Conservation (phyloP, 2,329 filamentous ascomycete species). For the Golovinomyces cichoracearum region DNA sequence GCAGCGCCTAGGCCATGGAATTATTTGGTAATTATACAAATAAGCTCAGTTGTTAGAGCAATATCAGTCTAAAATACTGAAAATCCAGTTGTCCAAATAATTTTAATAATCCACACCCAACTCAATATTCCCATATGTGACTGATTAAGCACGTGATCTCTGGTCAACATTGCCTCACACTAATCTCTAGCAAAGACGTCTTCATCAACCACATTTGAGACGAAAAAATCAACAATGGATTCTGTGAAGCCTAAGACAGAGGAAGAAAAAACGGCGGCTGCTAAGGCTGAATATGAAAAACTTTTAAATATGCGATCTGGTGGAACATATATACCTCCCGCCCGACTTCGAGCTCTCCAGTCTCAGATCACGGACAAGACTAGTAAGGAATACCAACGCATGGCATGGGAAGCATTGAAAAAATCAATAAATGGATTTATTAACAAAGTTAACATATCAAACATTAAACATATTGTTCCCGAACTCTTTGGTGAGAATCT, state of each 20-base stretch:
- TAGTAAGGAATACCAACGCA: slow-evolving; percentile 91
- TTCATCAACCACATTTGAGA: too few relatives aligned
- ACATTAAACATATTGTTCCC: slow-evolving; percentile 92
- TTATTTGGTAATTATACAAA: too few relatives aligned
- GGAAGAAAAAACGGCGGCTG: slow-evolving; percentile 64
- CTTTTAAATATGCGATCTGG: slow-evolving; percentile 79
- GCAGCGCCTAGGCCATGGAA: too few relatives aligned
- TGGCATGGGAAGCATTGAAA: slow-evolving; percentile 97
- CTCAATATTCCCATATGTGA: too few relatives aligned
- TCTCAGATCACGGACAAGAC: slow-evolving; percentile 91
- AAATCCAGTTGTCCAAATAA: too few relatives aligned
- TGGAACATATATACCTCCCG: slow-evolving; percentile 88
- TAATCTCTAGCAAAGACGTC: too few relatives aligned
- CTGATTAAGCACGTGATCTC: too few relatives aligned
- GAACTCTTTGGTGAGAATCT: slow-evolving; percentile 91
- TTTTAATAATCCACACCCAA: too few relatives aligned
- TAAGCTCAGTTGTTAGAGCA: too few relatives aligned
- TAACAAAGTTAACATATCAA: slow-evolving; percentile 96
- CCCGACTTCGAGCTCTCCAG: slow-evolving; percentile 69
- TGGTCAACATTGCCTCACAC: too few relatives aligned
- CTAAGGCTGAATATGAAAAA: slow-evolving; percentile 83
- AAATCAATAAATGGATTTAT: slow-evolving; percentile 97
- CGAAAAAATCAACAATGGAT: slow-evolving; percentile 6
- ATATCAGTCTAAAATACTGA: too few relatives aligned
- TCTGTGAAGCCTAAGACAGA: slow-evolving; percentile 24